A percentile compares a stretch with the other conserved stretches of the same genome.
Evolutionary conservation across 208 protist species (phyloP).

Genomic region (Phytomonas serpens): DNA sequence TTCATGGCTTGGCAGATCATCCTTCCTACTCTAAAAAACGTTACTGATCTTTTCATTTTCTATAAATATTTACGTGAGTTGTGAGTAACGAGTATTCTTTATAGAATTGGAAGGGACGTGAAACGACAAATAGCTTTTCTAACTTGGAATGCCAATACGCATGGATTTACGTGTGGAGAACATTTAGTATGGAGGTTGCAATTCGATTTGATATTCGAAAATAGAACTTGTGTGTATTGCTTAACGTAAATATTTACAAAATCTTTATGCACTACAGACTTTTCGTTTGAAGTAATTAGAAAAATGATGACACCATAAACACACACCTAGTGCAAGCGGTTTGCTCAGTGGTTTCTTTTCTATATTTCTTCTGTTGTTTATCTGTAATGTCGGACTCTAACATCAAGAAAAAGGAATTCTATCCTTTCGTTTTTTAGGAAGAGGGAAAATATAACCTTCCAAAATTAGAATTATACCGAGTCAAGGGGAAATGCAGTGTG

Average conservation of each 20-base stretch:
- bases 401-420: not conserved
- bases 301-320: not conserved
- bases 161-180: not conserved
- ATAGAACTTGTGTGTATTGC: not conserved
- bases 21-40: constrained; percentile 36
- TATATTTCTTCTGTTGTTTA: not conserved
- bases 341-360: not conserved
- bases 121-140: not conserved
- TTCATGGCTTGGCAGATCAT: constrained; percentile 73
- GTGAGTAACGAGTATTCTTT: not conserved
- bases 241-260: not conserved
- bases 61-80: constrained; percentile 3
- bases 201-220: not conserved
- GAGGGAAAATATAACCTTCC: not conserved
- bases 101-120: not conserved
- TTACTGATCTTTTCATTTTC: constrained; percentile 10
- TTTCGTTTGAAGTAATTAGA: not conserved
- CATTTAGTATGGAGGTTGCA: not conserved
- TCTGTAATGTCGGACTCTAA: not conserved
- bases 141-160: not conserved
- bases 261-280: not conserved
- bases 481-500: not conserved
- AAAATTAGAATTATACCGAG: not conserved
- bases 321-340: not conserved
- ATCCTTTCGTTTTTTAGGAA: not conserved